Percentiles rank a stretch among this genome's conserved stretches.
Evolutionary conservation across 352 stramenopile genomes (phyloP).

Genomic region (Aphanomyces astaci): DNA sequence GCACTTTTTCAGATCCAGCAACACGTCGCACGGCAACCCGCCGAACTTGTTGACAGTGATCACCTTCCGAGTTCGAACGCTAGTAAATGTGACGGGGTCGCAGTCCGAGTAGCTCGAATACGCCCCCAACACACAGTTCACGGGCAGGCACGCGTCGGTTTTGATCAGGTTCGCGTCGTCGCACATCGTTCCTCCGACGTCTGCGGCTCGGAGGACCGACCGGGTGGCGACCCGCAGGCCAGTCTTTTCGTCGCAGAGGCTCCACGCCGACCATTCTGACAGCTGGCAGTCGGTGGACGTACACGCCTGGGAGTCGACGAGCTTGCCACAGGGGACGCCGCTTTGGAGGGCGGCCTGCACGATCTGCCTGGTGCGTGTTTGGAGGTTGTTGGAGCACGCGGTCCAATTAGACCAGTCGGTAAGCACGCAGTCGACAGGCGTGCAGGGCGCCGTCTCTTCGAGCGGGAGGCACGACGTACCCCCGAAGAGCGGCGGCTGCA

Average conservation of each 20-base stretch:
- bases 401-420: background rate
- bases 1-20: constrained; percentile 50
- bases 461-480: constrained; percentile 38
- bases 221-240: constrained; percentile 34
- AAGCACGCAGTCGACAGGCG: background rate
- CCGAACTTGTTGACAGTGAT: constrained; percentile 30
- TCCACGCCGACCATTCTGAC: constrained; percentile 41
- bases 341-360: constrained; percentile 30
- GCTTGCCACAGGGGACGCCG: constrained; percentile 28
- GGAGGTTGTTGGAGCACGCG: background rate
- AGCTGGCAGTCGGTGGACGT: constrained; percentile 39
- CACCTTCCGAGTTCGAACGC: constrained; percentile 38
- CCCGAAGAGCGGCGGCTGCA: constrained; percentile 30
- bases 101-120: constrained; percentile 42
- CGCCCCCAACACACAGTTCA: constrained; percentile 37
- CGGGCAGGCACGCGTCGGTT: constrained; percentile 31
- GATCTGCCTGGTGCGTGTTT: constrained; percentile 28
- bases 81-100: constrained; percentile 40
- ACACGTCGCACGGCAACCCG: constrained; percentile 36
- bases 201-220: constrained; percentile 20
- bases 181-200: constrained; percentile 32
- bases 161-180: constrained; percentile 1
- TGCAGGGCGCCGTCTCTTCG: constrained; percentile 30
- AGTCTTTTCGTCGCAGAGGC: constrained; percentile 44
- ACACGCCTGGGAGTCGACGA: constrained; percentile 40